These are phyloP conservation scores for Colletotrichum brevisporum DNA, from an alignment of 2,329 filamentous ascomycete species.

Conservation along the genomic window DNA sequence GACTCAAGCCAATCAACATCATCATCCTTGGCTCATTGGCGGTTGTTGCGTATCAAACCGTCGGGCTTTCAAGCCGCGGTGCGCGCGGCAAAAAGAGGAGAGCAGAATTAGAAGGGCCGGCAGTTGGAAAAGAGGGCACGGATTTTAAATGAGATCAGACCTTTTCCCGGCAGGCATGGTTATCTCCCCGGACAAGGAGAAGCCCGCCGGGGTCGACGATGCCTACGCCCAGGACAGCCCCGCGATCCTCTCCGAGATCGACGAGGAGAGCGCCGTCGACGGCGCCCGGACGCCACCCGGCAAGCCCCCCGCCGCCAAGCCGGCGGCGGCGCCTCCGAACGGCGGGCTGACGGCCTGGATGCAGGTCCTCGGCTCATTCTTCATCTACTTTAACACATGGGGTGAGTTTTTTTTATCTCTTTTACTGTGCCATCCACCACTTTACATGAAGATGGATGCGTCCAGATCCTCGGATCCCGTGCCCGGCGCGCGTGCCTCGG, in stretches of 20 bases:
- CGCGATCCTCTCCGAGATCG: constrained; percentile 2
- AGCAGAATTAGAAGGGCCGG: no score
- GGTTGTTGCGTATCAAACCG: background rate
- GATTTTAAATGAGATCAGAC: background rate
- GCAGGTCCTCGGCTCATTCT: constrained; percentile 61
- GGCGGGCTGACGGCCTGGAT: constrained; percentile 59
- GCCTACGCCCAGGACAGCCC: constrained; percentile 12
- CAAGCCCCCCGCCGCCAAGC: constrained; percentile 6
- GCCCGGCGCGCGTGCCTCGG: no score
- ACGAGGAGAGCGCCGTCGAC: constrained; percentile 30
- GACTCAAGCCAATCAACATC: background rate
- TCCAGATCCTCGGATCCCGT: no score
- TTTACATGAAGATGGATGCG: no score
- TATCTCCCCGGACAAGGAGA: constrained; percentile 21
- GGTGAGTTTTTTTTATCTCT: constrained; percentile 25
- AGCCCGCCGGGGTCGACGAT: constrained; percentile 6
- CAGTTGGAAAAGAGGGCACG: background rate
- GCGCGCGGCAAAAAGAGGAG: no score
- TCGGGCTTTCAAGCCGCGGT: background rate
- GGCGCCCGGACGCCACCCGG: background rate
- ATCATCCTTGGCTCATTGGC: background rate
- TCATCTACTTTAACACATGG: constrained; percentile 63
- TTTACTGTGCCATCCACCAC: background rate
- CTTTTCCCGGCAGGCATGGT: constrained; percentile 2
- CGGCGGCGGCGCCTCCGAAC: constrained; percentile 41